phyloP scores from a whole-genome alignment of 2,329 filamentous ascomycete genomes.

The Waltergamsia citrina region DNA sequence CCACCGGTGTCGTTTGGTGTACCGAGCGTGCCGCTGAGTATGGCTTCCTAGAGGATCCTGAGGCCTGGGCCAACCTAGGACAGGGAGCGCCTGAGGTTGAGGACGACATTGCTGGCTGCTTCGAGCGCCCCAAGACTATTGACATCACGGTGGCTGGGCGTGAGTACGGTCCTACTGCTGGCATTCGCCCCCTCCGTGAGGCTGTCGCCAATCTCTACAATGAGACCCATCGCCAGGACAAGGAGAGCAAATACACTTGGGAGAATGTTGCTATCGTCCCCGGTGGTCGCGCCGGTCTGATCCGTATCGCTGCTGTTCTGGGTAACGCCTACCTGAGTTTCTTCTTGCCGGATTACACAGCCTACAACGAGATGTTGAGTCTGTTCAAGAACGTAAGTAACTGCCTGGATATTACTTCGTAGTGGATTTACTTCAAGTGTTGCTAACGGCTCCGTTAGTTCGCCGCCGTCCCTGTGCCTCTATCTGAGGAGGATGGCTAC shows the following conservation, averaged over 20 bases:
- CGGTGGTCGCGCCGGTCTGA: conserved; percentile 83
- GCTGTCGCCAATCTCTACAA: conserved; percentile 92
- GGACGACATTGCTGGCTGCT: conserved; percentile 84
- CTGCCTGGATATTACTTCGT: not conserved
- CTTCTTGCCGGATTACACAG: conserved; percentile 92
- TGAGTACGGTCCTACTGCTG: conserved; percentile 90
- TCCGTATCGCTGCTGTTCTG: conserved; percentile 87
- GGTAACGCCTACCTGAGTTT: conserved; percentile 90
- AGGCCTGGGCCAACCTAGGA: conserved; percentile 84
- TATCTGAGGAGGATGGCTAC: conserved; percentile 79
- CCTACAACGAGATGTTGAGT: conserved; percentile 95
- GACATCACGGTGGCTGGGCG: conserved; percentile 69
- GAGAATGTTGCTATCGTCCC: conserved; percentile 97
- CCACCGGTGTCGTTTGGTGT: conserved; percentile 91
- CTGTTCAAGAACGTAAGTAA: conserved; percentile 76
- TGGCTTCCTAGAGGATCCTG: conserved; percentile 75
- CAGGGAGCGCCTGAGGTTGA: conserved; percentile 93
- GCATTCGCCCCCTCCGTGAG: conserved; percentile 82
- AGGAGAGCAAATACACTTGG: conserved; percentile 86
- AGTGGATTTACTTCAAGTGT: too few relatives aligned
- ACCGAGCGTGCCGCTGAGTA: conserved; percentile 81
- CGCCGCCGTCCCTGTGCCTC: conserved; percentile 75
- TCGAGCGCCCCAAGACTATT: conserved; percentile 69
- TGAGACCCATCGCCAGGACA: conserved; percentile 79
- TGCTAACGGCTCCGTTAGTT: too few relatives aligned